A percentile compares a stretch with the other conserved stretches of the same genome.
Evolutionary conservation across 116 monocot species (phyloP).

Genomic region (Posidonia oceanica): DNA sequence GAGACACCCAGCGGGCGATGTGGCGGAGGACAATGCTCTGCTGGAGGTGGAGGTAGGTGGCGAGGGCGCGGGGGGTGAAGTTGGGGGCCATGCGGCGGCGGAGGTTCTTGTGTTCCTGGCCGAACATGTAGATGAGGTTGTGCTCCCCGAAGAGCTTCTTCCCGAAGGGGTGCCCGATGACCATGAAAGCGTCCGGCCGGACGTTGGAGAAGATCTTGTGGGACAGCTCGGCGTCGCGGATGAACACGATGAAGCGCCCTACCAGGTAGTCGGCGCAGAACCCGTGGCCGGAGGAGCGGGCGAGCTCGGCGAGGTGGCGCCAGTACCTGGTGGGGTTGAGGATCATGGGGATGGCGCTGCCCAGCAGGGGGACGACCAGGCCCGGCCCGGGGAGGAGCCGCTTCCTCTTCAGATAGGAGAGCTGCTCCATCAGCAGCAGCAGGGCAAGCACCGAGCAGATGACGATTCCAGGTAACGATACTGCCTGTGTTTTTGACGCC

Average conservation of each 20-base stretch:
- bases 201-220: slow-evolving; percentile 88
- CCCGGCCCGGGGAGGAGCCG: slow-evolving; percentile 55
- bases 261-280: slow-evolving; percentile 72
- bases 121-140: slow-evolving; percentile 98
- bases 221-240: slow-evolving; percentile 73
- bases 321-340: slow-evolving; percentile 66
- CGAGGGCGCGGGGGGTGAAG: slow-evolving; percentile 65
- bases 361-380: slow-evolving; percentile 63
- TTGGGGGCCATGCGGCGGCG: slow-evolving; percentile 83
- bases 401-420: slow-evolving; percentile 69
- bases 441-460: slow-evolving; percentile 3
- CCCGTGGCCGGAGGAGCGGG: slow-evolving; percentile 35
- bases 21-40: slow-evolving; percentile 61
- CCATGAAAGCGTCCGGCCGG: slow-evolving; percentile 84
- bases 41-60: slow-evolving; percentile 66
- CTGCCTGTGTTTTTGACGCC: too few species aligned
- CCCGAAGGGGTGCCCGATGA: slow-evolving; percentile 92
- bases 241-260: slow-evolving; percentile 81
- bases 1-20: slow-evolving; percentile 42
- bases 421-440: slow-evolving; percentile 37
- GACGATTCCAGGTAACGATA: background rate
- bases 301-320: slow-evolving; percentile 35
- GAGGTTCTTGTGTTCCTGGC: slow-evolving; percentile 68
- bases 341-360: slow-evolving; percentile 67
- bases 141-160: slow-evolving; percentile 92